Evolutionary conservation across 2,329 filamentous ascomycete genomes (phyloP).

Genomic region (Monilinia aucupariae): DNA sequence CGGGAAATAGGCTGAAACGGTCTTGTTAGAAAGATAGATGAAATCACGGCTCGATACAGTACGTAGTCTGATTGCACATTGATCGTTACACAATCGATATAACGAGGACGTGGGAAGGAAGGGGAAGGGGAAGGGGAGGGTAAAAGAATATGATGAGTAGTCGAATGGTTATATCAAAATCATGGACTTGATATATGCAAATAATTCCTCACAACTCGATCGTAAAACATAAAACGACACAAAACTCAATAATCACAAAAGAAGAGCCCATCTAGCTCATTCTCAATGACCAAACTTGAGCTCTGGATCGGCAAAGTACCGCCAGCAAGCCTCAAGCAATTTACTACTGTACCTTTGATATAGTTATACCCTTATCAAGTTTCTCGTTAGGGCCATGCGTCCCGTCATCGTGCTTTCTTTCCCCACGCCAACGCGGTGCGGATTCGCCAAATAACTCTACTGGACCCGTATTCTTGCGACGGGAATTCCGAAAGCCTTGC

Average conservation of each 20-base stretch:
- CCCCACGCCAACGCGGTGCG: slow-evolving; percentile 1
- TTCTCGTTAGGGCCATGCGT: slow-evolving; percentile 12
- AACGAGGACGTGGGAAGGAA: no score
- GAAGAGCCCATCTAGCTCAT: not conserved
- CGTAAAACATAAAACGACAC: not conserved
- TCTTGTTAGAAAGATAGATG: not conserved
- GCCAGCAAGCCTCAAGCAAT: slow-evolving; percentile 10
- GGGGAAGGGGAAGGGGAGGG: no score
- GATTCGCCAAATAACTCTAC: not conserved
- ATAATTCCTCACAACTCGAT: not conserved
- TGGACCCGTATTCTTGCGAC: not conserved
- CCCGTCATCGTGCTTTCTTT: not conserved
- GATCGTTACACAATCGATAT: not conserved
- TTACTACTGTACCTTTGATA: slow-evolving; percentile 4
- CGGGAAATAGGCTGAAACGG: not conserved
- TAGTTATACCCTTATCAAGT: slow-evolving; percentile 8
- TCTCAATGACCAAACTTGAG: not conserved
- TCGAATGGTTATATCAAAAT: not conserved
- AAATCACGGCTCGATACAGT: not conserved
- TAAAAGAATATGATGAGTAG: no score
- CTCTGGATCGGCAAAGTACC: slow-evolving; percentile 5
- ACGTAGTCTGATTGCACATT: not conserved
- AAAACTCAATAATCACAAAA: not conserved
- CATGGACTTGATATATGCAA: not conserved
- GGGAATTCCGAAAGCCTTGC: not conserved